Conservation (phyloP, 352 stramenopile genomes). For the Achlya hypogyna region DNA sequence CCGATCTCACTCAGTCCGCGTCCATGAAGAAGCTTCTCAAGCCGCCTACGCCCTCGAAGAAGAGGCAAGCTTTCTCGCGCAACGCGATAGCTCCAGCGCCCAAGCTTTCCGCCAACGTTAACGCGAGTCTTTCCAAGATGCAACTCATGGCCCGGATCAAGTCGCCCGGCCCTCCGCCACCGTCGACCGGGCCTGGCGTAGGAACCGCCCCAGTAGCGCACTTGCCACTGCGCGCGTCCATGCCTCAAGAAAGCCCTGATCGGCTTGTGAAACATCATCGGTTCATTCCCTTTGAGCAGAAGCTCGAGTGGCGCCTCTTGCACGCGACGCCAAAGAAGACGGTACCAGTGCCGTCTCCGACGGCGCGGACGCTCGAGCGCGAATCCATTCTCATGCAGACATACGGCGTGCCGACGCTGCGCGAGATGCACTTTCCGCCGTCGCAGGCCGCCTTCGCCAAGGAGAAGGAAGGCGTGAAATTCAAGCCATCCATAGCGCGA, state of each 20-base stretch:
- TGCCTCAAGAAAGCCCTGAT: background rate
- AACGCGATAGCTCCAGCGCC: conserved; percentile 10
- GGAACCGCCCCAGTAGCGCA: too few relatives aligned
- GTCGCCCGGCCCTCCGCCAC: background rate
- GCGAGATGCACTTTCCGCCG: conserved; percentile 11
- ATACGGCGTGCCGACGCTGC: conserved; percentile 11
- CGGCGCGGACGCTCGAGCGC: background rate
- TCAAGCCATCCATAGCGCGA: background rate
- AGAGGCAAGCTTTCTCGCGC: conserved; percentile 8
- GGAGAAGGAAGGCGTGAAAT: background rate
- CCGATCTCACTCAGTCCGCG: background rate
- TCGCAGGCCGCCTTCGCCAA: background rate
- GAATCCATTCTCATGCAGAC: conserved; percentile 11
- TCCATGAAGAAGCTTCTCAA: background rate
- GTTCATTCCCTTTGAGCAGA: conserved; percentile 17
- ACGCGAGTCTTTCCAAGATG: conserved; percentile 13
- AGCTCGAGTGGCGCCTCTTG: conserved; percentile 13
- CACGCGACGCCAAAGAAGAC: background rate
- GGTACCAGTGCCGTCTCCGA: background rate
- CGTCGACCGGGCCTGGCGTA: too few relatives aligned
- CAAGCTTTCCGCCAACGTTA: conserved; percentile 11
- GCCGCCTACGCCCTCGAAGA: conserved; percentile 4
- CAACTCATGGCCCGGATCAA: background rate
- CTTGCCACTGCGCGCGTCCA: background rate
- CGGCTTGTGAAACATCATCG: conserved; percentile 5